phyloP scores from a whole-genome alignment of 805 yeast genomes.

The Metschnikowia gelsemii region DNA sequence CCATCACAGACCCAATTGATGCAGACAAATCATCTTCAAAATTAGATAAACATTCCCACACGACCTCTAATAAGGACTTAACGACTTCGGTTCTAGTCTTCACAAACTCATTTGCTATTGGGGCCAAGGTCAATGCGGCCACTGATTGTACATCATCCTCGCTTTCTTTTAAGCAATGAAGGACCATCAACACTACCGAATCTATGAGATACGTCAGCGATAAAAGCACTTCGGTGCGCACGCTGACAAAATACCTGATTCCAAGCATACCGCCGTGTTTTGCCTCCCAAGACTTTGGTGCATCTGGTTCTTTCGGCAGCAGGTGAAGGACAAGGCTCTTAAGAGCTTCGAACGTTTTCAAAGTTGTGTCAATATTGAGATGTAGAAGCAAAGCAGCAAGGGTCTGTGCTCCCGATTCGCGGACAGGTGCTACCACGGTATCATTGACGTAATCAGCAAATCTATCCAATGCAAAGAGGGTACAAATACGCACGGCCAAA shows the following conservation, averaged over 20 bases:
- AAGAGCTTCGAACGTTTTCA: slow-evolving; percentile 63
- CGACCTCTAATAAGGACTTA: slow-evolving; percentile 55
- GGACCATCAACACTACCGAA: slow-evolving; percentile 76
- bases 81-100: slow-evolving; percentile 52
- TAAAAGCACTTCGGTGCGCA: slow-evolving; percentile 75
- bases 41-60: slow-evolving; percentile 88
- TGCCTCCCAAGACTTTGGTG: slow-evolving; percentile 85
- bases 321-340: slow-evolving; percentile 67
- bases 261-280: slow-evolving; percentile 98
- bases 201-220: slow-evolving; percentile 58
- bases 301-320: slow-evolving; percentile 39
- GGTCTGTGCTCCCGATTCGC: slow-evolving; percentile 95
- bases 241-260: slow-evolving; percentile 84
- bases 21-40: slow-evolving; percentile 91
- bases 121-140: slow-evolving; percentile 88
- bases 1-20: slow-evolving; percentile 95
- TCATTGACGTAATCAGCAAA: slow-evolving; percentile 97
- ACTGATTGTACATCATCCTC: slow-evolving; percentile 98
- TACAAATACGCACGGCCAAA: slow-evolving; percentile 77
- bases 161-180: slow-evolving; percentile 72
- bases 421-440: slow-evolving; percentile 96
- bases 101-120: slow-evolving; percentile 88
- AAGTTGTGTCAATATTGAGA: slow-evolving; percentile 56
- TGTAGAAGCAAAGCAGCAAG: slow-evolving; percentile 85
- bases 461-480: slow-evolving; percentile 86